These are phyloP conservation scores for Glebionis coronaria DNA, from an alignment of 129 eudicot genomes.

Conservation along the genomic window DNA sequence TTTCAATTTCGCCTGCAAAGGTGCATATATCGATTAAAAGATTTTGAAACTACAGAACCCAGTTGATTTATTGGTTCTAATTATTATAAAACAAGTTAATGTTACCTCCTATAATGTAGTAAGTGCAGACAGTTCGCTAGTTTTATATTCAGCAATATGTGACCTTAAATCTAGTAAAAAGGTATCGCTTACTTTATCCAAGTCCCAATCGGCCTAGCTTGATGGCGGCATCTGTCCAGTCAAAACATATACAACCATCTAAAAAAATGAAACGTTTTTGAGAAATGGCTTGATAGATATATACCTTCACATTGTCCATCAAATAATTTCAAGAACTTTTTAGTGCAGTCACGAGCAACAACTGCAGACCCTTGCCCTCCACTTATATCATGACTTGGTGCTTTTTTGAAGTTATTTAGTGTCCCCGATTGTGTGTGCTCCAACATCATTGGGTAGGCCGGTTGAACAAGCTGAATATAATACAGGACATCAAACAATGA, in stretches of 20 bases:
- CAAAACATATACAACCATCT: not conserved
- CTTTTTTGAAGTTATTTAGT: conserved; percentile 55
- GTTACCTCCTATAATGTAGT: conserved; percentile 66
- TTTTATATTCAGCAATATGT: conserved; percentile 56
- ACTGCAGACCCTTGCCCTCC: conserved; percentile 72
- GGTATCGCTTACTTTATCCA: conserved; percentile 59
- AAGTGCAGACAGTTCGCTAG: conserved; percentile 60
- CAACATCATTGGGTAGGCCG: too few relatives aligned
- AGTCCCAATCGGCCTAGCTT: conserved; percentile 79
- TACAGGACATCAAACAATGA: not conserved
- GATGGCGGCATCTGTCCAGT: conserved; percentile 56
- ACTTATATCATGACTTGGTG: conserved; percentile 54
- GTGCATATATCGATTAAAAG: too few relatives aligned
- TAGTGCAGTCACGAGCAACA: conserved; percentile 54
- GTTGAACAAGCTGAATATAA: conserved; percentile 56
- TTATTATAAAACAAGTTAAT: not conserved
- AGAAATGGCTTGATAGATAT: not conserved
- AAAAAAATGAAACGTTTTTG: too few relatives aligned
- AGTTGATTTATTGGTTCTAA: too few relatives aligned
- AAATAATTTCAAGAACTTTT: conserved; percentile 40
- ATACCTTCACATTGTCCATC: conserved; percentile 80
- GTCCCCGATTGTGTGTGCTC: conserved; percentile 69
- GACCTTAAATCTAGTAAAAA: conserved; percentile 70
- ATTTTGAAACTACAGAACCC: too few relatives aligned
- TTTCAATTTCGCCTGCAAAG: conserved; percentile 52